These are phyloP conservation scores for Chaetomium strumarium DNA, from an alignment of 2,329 filamentous ascomycete species.

Conservation along the genomic window DNA sequence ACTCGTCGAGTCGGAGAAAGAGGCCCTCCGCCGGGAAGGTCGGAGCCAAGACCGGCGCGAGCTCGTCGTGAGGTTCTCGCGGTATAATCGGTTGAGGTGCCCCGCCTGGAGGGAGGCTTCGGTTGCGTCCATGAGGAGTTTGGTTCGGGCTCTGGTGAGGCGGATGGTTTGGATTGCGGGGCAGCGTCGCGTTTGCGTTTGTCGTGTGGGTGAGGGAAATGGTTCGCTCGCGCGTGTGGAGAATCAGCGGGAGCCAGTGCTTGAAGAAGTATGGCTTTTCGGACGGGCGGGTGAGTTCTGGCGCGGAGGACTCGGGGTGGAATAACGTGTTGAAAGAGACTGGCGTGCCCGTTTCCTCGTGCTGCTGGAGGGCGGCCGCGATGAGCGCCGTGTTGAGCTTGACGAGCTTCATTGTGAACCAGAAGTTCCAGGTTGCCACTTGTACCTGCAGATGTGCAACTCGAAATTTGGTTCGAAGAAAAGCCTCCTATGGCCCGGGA, in stretches of 20 bases:
- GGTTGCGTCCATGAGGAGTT: conserved; percentile 29
- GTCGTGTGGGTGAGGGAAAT: neutral
- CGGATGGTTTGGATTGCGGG: conserved; percentile 27
- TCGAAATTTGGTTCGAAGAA: too few species aligned
- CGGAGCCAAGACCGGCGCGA: conserved; percentile 24
- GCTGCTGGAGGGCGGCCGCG: neutral
- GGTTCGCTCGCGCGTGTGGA: conserved; percentile 27
- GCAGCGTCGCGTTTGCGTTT: conserved; percentile 14
- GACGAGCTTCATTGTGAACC: conserved; percentile 1
- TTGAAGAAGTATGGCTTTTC: conserved; percentile 35
- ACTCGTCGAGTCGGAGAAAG: conserved; percentile 39
- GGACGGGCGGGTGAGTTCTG: conserved; percentile 26
- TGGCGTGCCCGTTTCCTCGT: neutral
- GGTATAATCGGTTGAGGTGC: conserved; percentile 27
- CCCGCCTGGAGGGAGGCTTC: conserved; percentile 29
- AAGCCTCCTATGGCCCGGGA: too few species aligned
- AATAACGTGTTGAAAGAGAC: conserved; percentile 33
- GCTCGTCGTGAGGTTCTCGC: conserved; percentile 31
- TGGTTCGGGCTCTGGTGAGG: conserved; percentile 28
- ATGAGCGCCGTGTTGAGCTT: neutral
- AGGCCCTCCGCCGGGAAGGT: conserved; percentile 32
- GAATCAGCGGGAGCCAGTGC: conserved; percentile 38
- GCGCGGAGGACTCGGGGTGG: conserved; percentile 30
- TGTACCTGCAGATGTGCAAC: too few species aligned
- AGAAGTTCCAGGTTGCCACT: too few species aligned